Evolutionary conservation across 2,329 filamentous ascomycete species (phyloP).

Genomic region (Geosmithia putterillii): DNA sequence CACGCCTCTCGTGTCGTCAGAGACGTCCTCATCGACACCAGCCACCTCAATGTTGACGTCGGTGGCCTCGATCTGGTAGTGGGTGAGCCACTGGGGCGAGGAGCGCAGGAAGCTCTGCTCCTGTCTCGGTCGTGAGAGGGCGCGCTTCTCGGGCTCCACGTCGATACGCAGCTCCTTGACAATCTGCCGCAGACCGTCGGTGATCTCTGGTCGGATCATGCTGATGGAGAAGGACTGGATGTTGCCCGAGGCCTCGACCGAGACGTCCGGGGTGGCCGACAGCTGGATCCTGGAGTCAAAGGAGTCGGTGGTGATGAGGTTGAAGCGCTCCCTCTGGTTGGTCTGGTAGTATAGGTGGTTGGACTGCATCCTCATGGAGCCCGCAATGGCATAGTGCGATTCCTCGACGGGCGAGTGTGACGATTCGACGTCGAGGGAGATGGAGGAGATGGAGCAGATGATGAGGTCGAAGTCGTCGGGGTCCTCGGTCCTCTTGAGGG

Average conservation of each 20-base stretch:
- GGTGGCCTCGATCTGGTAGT: constrained; percentile 73
- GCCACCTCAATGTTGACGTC: constrained; percentile 88
- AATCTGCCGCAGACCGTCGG: constrained; percentile 83
- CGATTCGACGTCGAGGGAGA: constrained; percentile 87
- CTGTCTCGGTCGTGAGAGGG: constrained; percentile 30
- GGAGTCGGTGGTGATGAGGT: constrained; percentile 76
- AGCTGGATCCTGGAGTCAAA: constrained; percentile 80
- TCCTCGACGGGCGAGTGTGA: constrained; percentile 83
- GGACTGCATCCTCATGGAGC: constrained; percentile 70
- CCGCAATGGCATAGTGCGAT: constrained; percentile 74
- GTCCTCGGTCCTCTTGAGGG: constrained; percentile 51
- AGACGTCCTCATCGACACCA: constrained; percentile 74
- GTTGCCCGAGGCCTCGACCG: constrained; percentile 66
- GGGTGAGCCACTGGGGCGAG: constrained; percentile 72
- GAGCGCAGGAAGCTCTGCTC: constrained; percentile 62
- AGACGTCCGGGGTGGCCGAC: constrained; percentile 73
- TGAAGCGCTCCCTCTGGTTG: constrained; percentile 67
- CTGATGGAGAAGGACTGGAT: constrained; percentile 81
- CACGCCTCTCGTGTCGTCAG: constrained; percentile 67
- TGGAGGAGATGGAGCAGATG: constrained; percentile 87
- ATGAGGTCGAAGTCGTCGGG: constrained; percentile 86
- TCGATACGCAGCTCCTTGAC: constrained; percentile 68
- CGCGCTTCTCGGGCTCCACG: constrained; percentile 47
- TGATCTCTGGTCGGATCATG: constrained; percentile 86
- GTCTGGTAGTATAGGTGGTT: constrained; percentile 95